Percentiles rank a stretch among this genome's conserved stretches.
Evolutionary conservation across 768 basidiomycete genomes (phyloP).

Genomic region (Podaxis sp.): DNA sequence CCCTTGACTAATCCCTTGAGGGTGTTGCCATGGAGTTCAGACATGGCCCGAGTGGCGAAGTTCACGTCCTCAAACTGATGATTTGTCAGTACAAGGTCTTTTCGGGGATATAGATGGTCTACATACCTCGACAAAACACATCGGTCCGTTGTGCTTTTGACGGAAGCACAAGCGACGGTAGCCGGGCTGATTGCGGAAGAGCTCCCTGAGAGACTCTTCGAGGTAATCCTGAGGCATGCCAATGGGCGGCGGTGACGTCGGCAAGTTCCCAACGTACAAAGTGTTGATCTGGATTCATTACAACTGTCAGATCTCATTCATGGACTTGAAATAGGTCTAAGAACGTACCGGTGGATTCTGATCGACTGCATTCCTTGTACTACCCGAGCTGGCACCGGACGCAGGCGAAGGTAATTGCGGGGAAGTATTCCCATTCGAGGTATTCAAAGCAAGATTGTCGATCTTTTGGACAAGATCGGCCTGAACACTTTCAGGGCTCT

Average conservation of each 20-base stretch:
- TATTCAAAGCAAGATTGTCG: constrained; percentile 52
- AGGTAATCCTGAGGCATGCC: constrained; percentile 78
- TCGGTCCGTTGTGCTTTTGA: constrained; percentile 96
- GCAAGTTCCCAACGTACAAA: constrained; percentile 98
- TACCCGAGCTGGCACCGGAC: constrained; percentile 54
- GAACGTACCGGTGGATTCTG: constrained; percentile 87
- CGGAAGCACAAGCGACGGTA: constrained; percentile 93
- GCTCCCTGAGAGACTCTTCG: constrained; percentile 80
- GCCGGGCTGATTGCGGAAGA: constrained; percentile 79
- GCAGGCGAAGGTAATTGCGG: constrained; percentile 78
- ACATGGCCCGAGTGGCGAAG: constrained; percentile 82
- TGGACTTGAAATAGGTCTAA: background rate
- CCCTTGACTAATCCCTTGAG: constrained; percentile 91
- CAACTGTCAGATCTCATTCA: constrained; percentile 12
- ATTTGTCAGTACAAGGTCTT: constrained; percentile 43
- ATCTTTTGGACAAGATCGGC: constrained; percentile 37
- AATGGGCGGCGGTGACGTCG: constrained; percentile 69
- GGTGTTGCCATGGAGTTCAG: constrained; percentile 89
- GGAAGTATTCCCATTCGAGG: constrained; percentile 54
- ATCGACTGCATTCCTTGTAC: constrained; percentile 57
- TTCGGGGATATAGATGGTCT: constrained; percentile 32
- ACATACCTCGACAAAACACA: constrained; percentile 97
- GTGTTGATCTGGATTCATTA: constrained; percentile 74
- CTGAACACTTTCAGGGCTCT: constrained; percentile 21
- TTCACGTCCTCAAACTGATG: constrained; percentile 85